phyloP scores from a whole-genome alignment of 768 basidiomycete genomes.

The Hypsizygus marmoreus region DNA sequence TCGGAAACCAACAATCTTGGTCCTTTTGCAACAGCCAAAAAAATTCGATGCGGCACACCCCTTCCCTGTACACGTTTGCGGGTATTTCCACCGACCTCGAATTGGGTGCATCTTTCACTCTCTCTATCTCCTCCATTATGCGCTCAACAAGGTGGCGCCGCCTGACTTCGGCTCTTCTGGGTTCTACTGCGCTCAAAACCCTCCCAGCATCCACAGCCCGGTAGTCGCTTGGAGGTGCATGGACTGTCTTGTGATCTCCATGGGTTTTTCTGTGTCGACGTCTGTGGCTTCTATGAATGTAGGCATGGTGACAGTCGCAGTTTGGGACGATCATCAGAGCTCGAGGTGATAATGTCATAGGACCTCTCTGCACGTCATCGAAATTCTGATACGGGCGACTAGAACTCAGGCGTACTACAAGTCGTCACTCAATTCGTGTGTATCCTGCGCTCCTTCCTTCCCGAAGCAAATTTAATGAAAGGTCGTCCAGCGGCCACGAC shows the following conservation, averaged over 20 bases:
- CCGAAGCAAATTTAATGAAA: conserved; percentile 2
- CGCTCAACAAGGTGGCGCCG: conserved; percentile 9
- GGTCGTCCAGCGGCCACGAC: neutral
- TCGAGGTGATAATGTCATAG: too few relatives aligned
- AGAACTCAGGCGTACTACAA: neutral
- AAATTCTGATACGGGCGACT: neutral
- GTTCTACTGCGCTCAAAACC: conserved; percentile 6
- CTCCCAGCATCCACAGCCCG: neutral
- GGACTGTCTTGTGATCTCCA: conserved; percentile 5
- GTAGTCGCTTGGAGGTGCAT: neutral
- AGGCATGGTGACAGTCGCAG: conserved; percentile 12
- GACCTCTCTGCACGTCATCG: too few relatives aligned
- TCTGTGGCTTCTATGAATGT: conserved; percentile 5
- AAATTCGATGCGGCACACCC: neutral
- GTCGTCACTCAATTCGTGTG: neutral
- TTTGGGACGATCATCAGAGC: too few relatives aligned
- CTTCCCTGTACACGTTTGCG: conserved; percentile 10
- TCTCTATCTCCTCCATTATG: neutral
- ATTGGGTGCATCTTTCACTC: neutral
- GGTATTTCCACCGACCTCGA: conserved; percentile 2
- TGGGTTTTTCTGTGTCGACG: neutral
- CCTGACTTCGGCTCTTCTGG: neutral
- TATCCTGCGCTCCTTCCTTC: conserved; percentile 1
- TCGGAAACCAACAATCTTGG: conserved; percentile 2
- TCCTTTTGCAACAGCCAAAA: neutral